phyloP scores from a whole-genome alignment of 2,329 filamentous ascomycete genomes.

The Simplicillium sp. region DNA sequence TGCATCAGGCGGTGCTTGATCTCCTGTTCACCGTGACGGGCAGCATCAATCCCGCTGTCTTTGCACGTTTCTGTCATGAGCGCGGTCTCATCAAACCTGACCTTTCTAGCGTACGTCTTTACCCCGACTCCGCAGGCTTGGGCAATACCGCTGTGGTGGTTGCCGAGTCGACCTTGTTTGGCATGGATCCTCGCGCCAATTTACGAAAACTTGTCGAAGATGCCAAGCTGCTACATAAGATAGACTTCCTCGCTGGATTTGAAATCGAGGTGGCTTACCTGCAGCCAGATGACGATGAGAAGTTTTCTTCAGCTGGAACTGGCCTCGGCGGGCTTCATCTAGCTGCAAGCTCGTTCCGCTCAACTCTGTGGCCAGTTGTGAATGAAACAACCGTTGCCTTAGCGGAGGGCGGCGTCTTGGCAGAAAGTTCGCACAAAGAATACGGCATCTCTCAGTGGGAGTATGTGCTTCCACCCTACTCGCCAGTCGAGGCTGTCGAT shows the following conservation, averaged over 20 bases:
- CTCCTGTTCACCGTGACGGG: no score
- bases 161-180: background rate
- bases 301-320: background rate
- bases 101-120: no score
- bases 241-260: background rate
- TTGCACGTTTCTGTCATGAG: no score
- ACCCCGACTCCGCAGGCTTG: no score
- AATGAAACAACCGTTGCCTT: background rate
- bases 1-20: no score
- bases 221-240: background rate
- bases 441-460: background rate
- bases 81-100: no score
- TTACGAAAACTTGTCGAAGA: background rate
- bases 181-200: background rate
- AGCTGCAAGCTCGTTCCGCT: background rate
- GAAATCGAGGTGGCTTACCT: conserved; percentile 1
- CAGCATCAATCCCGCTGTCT: no score
- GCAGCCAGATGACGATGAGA: background rate
- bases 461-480: background rate
- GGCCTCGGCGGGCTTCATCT: background rate
- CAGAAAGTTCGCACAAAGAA: conserved; percentile 1
- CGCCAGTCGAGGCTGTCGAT: conserved; percentile 1
- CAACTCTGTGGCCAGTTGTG: background rate
- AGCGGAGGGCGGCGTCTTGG: background rate
- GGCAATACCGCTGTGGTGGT: background rate